Conservation (phyloP, 352 stramenopile species). For the Phytopythium boreale region DNA sequence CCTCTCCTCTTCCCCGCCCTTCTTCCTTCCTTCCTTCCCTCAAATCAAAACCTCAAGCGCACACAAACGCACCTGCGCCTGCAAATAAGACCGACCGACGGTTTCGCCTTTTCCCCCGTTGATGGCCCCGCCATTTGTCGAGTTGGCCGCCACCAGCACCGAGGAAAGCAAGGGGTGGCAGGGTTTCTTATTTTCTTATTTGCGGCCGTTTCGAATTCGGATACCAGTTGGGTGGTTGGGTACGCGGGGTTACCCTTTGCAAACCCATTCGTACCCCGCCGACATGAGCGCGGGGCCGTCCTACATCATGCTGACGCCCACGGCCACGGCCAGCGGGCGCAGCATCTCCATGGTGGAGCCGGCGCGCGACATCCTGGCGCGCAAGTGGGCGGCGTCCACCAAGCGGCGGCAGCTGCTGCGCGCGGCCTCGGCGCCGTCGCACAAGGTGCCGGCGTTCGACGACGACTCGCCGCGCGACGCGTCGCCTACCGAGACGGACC, state of each 20-base stretch:
- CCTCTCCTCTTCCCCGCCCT: not conserved
- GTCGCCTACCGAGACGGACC: slow-evolving; percentile 38
- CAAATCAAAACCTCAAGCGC: not conserved
- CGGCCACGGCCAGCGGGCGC: slow-evolving; percentile 17
- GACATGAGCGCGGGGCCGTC: slow-evolving; percentile 15
- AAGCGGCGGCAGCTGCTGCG: slow-evolving; percentile 31
- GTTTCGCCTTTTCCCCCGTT: not conserved
- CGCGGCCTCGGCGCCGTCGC: slow-evolving; percentile 11
- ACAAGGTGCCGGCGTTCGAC: slow-evolving; percentile 14
- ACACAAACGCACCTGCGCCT: not conserved
- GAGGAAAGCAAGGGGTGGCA: too few relatives aligned
- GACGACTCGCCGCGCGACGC: slow-evolving; percentile 18
- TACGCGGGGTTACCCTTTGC: not conserved
- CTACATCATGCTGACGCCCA: slow-evolving; percentile 60
- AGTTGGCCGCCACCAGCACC: not conserved
- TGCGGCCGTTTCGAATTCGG: not conserved
- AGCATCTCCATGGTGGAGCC: slow-evolving; percentile 19
- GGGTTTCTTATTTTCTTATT: not conserved
- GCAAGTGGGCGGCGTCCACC: slow-evolving; percentile 36
- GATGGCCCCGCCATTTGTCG: not conserved
- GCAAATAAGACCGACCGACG: not conserved
- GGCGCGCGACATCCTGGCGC: slow-evolving; percentile 33
- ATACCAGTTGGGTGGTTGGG: too few relatives aligned
- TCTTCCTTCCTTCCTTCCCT: not conserved
- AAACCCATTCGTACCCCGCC: not conserved